Conservation (phyloP, 2,329 filamentous ascomycete genomes). For the Fusarium nematophilum region DNA sequence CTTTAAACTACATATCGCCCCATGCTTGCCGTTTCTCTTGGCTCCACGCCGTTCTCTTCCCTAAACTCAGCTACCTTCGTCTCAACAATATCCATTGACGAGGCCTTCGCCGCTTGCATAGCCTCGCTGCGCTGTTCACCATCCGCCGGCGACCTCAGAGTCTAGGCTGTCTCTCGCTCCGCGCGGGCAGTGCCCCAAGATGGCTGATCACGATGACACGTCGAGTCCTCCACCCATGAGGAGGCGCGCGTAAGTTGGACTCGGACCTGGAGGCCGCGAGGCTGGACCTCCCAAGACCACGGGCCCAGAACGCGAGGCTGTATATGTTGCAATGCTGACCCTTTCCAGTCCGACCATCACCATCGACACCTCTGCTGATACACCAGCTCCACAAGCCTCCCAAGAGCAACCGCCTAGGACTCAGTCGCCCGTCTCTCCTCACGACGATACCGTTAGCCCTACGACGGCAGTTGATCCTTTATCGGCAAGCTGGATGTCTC, state of each 20-base stretch:
- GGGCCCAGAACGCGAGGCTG: background rate
- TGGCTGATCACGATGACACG: conserved; percentile 40
- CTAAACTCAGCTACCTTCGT: conserved; percentile 30
- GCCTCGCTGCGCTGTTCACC: conserved; percentile 29
- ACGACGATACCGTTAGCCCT: conserved; percentile 56
- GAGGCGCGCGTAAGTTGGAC: conserved; percentile 41
- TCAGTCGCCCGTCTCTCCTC: conserved; percentile 50
- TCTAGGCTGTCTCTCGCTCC: conserved; percentile 21
- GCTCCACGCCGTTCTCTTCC: conserved; percentile 38
- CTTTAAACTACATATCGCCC: conserved; percentile 28
- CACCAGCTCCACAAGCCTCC: conserved; percentile 45
- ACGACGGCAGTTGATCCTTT: conserved; percentile 51
- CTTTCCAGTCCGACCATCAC: conserved; percentile 63
- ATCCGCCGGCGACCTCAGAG: conserved; percentile 2
- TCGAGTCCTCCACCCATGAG: conserved; percentile 38
- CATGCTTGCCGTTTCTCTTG: conserved; percentile 25
- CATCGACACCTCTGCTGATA: conserved; percentile 62
- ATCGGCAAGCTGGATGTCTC: conserved; percentile 37
- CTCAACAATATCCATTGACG: conserved; percentile 28
- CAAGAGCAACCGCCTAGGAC: conserved; percentile 39
- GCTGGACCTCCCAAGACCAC: background rate
- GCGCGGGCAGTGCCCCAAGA: conserved; percentile 28
- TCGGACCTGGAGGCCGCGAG: conserved; percentile 5
- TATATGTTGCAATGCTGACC: conserved; percentile 31
- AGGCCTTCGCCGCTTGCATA: conserved; percentile 36